These are phyloP conservation scores for Lipomyces kockii DNA, from an alignment of 805 yeast species.

Conservation along the genomic window DNA sequence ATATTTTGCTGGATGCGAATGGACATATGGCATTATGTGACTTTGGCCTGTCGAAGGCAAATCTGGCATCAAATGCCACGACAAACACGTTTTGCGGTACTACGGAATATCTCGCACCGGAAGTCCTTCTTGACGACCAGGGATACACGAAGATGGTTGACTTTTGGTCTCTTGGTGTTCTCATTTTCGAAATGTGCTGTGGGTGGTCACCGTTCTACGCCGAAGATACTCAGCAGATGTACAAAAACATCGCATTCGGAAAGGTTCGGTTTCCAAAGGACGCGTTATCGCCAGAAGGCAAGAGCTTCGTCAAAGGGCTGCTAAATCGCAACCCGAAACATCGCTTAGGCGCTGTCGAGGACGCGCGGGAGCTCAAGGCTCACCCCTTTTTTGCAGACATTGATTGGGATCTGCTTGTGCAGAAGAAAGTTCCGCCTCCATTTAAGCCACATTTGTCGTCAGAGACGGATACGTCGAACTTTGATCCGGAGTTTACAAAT, in stretches of 20 bases:
- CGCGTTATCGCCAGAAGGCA: slow-evolving; percentile 87
- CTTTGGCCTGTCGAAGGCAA: slow-evolving; percentile 95
- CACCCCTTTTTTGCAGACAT: slow-evolving; percentile 92
- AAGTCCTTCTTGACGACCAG: slow-evolving; percentile 88
- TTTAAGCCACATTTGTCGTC: slow-evolving; percentile 90
- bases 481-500: slow-evolving; percentile 96
- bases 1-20: slow-evolving; percentile 90
- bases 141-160: slow-evolving; percentile 99
- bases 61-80: slow-evolving; percentile 77
- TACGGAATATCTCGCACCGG: slow-evolving; percentile 97
- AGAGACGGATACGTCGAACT: slow-evolving; percentile 94
- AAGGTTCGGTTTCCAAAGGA: slow-evolving; percentile 97
- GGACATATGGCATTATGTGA: slow-evolving; percentile 98
- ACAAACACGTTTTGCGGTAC: slow-evolving; percentile 98
- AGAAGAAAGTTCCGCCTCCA: slow-evolving; percentile 92
- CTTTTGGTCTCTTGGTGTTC: slow-evolving; percentile 96
- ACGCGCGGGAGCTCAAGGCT: slow-evolving; percentile 88
- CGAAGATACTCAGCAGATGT: slow-evolving; percentile 97
- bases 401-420: slow-evolving; percentile 81
- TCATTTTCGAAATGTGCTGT: slow-evolving; percentile 98
- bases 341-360: slow-evolving; percentile 87
- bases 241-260: slow-evolving; percentile 97
- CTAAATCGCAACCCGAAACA: slow-evolving; percentile 95
- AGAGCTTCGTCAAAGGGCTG: slow-evolving; percentile 93
- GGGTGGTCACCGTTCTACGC: slow-evolving; percentile 99